phyloP scores from a whole-genome alignment of 306 rosid species.

The Myrica gale region DNA sequence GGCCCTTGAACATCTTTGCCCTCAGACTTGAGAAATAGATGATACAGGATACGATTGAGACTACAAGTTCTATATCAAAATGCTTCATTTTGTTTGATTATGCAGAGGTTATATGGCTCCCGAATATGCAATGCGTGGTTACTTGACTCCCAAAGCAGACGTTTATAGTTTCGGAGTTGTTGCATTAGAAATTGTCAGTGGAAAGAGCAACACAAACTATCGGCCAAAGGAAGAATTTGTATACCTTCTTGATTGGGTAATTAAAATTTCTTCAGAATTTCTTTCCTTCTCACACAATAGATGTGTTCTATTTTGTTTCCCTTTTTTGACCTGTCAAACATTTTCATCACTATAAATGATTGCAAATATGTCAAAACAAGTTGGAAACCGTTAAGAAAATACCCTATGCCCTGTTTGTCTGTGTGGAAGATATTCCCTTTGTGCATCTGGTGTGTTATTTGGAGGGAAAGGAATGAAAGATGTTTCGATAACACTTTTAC shows the following conservation, averaged over 20 bases:
- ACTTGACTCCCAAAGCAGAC: slow-evolving; percentile 80
- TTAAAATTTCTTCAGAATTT: slow-evolving; percentile 6
- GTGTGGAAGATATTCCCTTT: too few relatives aligned
- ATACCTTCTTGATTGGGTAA: slow-evolving; percentile 98
- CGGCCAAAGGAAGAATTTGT: slow-evolving; percentile 79
- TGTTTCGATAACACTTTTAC: too few relatives aligned
- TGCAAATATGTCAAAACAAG: not conserved
- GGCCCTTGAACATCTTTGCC: slow-evolving; percentile 1
- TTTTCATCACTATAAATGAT: not conserved
- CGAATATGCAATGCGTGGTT: slow-evolving; percentile 96
- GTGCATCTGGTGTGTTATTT: too few relatives aligned
- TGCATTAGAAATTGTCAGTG: slow-evolving; percentile 77
- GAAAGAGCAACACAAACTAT: slow-evolving; percentile 91
- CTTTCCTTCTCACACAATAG: slow-evolving; percentile 14
- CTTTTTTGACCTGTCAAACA: not conserved
- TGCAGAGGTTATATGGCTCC: too few relatives aligned
- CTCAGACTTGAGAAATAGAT: not conserved
- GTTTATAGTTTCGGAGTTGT: slow-evolving; percentile 94
- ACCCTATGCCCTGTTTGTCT: too few relatives aligned
- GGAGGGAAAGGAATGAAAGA: too few relatives aligned
- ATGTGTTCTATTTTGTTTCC: not conserved
- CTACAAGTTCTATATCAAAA: not conserved
- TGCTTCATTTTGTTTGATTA: slow-evolving; percentile 11
- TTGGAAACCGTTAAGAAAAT: not conserved
- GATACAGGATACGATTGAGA: not conserved